A percentile compares a stretch with the other conserved stretches of the same genome.
Conservation (phyloP, 2,329 filamentous ascomycete species). For the Colletotrichum sp. region DNA sequence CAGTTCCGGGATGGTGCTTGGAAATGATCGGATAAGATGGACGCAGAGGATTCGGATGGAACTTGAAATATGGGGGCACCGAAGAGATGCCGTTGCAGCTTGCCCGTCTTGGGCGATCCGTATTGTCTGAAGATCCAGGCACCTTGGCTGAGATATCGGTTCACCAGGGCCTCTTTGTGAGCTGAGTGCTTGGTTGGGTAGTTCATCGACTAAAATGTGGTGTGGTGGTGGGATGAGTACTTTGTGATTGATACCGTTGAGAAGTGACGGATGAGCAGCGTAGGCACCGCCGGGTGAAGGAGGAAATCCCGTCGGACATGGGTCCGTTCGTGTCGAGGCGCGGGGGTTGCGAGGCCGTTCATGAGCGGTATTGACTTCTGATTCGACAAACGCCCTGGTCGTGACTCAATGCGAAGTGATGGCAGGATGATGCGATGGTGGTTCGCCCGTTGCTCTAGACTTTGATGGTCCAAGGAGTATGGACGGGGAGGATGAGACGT, state of each 20-base stretch:
- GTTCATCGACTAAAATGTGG: neutral
- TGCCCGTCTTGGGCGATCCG: neutral
- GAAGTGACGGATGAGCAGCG: neutral
- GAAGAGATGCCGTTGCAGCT: neutral
- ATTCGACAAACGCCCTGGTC: neutral
- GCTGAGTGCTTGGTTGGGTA: neutral
- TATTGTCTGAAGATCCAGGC: neutral
- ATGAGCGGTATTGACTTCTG: neutral
- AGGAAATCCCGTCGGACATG: neutral
- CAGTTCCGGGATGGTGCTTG: constrained; percentile 1
- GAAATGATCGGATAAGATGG: constrained; percentile 1
- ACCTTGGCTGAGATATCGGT: neutral
- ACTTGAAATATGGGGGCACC: neutral
- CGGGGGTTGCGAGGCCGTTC: neutral
- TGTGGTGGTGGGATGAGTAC: constrained; percentile 15
- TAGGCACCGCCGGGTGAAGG: neutral
- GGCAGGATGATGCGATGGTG: constrained; percentile 4
- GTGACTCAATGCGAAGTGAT: constrained; percentile 18
- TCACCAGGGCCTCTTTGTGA: neutral
- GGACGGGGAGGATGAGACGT: neutral
- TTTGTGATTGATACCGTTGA: neutral
- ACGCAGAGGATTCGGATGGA: neutral
- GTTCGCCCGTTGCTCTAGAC: neutral
- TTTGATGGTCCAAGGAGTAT: neutral
- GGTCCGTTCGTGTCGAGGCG: neutral